Percentiles rank a stretch among this genome's conserved stretches.
phyloP scores from a whole-genome alignment of 2,329 filamentous ascomycete species.

The Fusarium duplospermum region DNA sequence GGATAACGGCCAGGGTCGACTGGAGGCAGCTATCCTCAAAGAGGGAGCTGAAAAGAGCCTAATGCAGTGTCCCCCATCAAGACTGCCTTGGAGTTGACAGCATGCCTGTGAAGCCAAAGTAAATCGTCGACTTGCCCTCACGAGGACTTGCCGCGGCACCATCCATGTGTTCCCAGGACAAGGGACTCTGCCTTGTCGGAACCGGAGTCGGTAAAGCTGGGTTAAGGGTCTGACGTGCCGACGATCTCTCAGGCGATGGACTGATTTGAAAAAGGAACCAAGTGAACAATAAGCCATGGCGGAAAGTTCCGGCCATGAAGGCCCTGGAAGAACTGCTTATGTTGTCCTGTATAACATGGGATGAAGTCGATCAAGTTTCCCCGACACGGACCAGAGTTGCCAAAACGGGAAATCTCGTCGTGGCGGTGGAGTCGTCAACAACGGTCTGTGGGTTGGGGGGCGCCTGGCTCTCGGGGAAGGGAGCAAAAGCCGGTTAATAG shows the following conservation, averaged over 20 bases:
- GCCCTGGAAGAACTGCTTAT: conserved; percentile 28
- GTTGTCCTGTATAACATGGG: conserved; percentile 36
- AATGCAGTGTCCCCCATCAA: conserved; percentile 27
- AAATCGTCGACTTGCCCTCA: conserved; percentile 18
- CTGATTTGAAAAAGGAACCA: conserved; percentile 32
- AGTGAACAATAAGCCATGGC: conserved; percentile 18
- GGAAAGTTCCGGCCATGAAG: conserved; percentile 36
- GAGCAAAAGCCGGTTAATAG: conserved; percentile 28
- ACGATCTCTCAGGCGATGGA: conserved; percentile 37
- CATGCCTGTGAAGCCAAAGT: conserved; percentile 1
- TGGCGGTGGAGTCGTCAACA: conserved; percentile 36
- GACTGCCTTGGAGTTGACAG: conserved; percentile 20
- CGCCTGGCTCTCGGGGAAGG: conserved; percentile 34
- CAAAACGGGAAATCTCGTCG: conserved; percentile 44
- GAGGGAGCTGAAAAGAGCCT: conserved; percentile 13
- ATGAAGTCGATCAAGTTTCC: conserved; percentile 42
- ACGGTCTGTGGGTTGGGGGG: conserved; percentile 34
- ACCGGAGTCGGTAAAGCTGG: conserved; percentile 34
- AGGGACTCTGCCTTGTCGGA: conserved; percentile 28
- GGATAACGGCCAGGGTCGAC: conserved; percentile 16
- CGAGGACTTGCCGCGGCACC: conserved; percentile 21
- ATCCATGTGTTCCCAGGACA: conserved; percentile 20
- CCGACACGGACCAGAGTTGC: conserved; percentile 40
- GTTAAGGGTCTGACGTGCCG: conserved; percentile 39
- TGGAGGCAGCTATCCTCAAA: conserved; percentile 32